Evolutionary conservation across 2,329 filamentous ascomycete species (phyloP).

Genomic region (Lojkania enalia): DNA sequence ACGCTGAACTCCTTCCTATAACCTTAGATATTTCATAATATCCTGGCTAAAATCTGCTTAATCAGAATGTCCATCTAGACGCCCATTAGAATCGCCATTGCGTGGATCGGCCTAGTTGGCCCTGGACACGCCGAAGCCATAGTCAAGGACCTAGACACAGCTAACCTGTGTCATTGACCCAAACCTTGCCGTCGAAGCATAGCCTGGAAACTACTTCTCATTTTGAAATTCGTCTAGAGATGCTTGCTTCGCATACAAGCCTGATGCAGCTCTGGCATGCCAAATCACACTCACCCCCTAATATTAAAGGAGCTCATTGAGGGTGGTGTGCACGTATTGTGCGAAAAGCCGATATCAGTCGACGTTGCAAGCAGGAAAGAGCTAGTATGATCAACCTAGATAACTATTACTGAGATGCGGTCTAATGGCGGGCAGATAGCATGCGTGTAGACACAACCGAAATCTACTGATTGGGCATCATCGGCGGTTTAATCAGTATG

Average conservation of each 20-base stretch:
- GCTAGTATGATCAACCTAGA: conserved; percentile 21
- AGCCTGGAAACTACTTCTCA: conserved; percentile 45
- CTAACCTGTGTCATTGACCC: conserved; percentile 55
- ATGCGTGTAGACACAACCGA: conserved; percentile 30
- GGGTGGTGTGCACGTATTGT: conserved; percentile 56
- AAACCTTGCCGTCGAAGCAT: conserved; percentile 41
- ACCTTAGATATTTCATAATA: too few relatives aligned
- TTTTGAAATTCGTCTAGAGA: conserved; percentile 48
- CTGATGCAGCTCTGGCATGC: conserved; percentile 62
- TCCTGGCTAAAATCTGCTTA: too few relatives aligned
- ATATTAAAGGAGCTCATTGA: conserved; percentile 54
- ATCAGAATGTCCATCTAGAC: too few relatives aligned
- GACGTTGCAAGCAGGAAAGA: conserved; percentile 44
- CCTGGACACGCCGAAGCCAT: conserved; percentile 55
- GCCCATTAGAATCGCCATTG: conserved; percentile 48
- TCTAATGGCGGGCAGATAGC: conserved; percentile 18
- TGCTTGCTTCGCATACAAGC: conserved; percentile 49
- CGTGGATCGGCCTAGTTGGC: conserved; percentile 56
- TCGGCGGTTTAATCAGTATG: conserved; percentile 62
- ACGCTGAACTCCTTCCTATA: too few relatives aligned
- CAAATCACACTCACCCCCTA: conserved; percentile 61
- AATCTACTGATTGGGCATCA: conserved; percentile 62
- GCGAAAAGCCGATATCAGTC: conserved; percentile 61
- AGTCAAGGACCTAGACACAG: conserved; percentile 42
- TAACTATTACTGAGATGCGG: not conserved